phyloP scores from a whole-genome alignment of 768 basidiomycete species.

The Amyloporia xantha region DNA sequence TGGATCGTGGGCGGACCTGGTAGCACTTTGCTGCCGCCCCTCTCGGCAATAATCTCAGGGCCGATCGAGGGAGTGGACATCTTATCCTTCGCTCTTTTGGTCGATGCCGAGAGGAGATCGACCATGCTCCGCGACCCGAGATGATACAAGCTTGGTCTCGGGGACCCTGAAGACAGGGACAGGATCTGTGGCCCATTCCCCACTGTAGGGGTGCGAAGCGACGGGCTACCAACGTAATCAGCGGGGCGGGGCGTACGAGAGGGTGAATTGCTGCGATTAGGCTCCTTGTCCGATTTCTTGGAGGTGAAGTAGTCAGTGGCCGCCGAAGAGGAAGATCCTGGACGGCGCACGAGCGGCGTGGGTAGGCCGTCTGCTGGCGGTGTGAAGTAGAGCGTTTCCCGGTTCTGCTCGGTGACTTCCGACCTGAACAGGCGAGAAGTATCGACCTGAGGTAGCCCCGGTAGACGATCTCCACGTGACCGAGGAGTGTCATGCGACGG shows the following conservation, averaged over 20 bases:
- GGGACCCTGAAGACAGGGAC: slow-evolving; percentile 21
- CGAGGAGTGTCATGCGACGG: slow-evolving; percentile 2
- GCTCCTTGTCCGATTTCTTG: slow-evolving; percentile 7
- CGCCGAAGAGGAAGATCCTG: slow-evolving; percentile 1
- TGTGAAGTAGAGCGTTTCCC: slow-evolving; percentile 13
- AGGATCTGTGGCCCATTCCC: slow-evolving; percentile 7
- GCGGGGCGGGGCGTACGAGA: slow-evolving; percentile 20
- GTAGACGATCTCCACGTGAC: slow-evolving; percentile 8
- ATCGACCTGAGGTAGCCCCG: slow-evolving; percentile 14
- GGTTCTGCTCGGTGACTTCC: slow-evolving; percentile 3
- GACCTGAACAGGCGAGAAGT: slow-evolving; percentile 8
- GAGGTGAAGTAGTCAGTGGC: slow-evolving; percentile 26
- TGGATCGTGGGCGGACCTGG: slow-evolving; percentile 4
- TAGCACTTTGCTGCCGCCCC: slow-evolving; percentile 8
- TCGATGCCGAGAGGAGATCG: slow-evolving; percentile 33
- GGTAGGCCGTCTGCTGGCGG: slow-evolving; percentile 10
- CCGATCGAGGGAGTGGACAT: slow-evolving; percentile 8
- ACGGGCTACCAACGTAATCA: slow-evolving; percentile 10
- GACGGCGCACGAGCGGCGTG: slow-evolving; percentile 14
- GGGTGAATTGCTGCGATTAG: slow-evolving; percentile 9
- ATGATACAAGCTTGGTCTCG: slow-evolving; percentile 45
- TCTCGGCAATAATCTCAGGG: neutral
- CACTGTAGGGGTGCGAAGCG: neutral
- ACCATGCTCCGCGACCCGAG: slow-evolving; percentile 60
- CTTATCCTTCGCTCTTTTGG: slow-evolving; percentile 16